phyloP scores from a whole-genome alignment of 2,329 filamentous ascomycete genomes.

The Hymenoscyphus linearis region DNA sequence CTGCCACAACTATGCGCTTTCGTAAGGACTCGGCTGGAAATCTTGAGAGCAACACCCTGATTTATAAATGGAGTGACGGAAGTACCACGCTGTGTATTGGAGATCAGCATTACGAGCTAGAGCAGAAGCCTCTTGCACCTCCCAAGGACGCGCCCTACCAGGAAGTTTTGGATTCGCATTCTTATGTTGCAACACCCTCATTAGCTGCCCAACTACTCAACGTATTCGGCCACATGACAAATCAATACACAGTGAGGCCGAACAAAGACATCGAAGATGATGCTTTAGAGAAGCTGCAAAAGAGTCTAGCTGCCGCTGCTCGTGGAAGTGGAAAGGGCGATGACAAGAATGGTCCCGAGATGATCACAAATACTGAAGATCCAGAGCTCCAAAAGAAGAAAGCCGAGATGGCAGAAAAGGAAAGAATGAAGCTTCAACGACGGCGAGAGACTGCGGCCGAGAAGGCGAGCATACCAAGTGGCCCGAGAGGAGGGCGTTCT shows the following conservation, averaged over 20 bases:
- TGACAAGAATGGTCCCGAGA: slow-evolving; percentile 54
- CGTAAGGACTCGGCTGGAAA: slow-evolving; percentile 60
- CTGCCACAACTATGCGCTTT: slow-evolving; percentile 64
- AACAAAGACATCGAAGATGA: slow-evolving; percentile 65
- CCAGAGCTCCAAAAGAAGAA: slow-evolving; percentile 70
- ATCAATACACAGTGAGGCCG: slow-evolving; percentile 64
- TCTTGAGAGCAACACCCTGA: slow-evolving; percentile 68
- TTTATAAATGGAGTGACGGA: slow-evolving; percentile 76
- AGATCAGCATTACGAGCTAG: slow-evolving; percentile 69
- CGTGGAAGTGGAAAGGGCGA: slow-evolving; percentile 48
- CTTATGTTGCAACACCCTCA: slow-evolving; percentile 69
- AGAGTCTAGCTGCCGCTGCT: slow-evolving; percentile 59
- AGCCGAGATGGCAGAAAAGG: slow-evolving; percentile 70
- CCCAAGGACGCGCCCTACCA: slow-evolving; percentile 52
- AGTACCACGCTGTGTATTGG: slow-evolving; percentile 72
- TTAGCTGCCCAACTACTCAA: slow-evolving; percentile 63
- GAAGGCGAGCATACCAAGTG: slow-evolving; percentile 40
- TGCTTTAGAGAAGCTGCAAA: slow-evolving; percentile 63
- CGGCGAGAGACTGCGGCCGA: slow-evolving; percentile 63
- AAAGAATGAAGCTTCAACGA: slow-evolving; percentile 61
- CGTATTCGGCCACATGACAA: slow-evolving; percentile 70
- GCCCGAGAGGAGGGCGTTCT: slow-evolving; percentile 38
- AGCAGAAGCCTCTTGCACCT: slow-evolving; percentile 64
- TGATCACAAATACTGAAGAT: slow-evolving; percentile 66
- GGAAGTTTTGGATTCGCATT: slow-evolving; percentile 65